phyloP scores from a whole-genome alignment of 768 basidiomycete genomes.

The Leccinum variicolor region DNA sequence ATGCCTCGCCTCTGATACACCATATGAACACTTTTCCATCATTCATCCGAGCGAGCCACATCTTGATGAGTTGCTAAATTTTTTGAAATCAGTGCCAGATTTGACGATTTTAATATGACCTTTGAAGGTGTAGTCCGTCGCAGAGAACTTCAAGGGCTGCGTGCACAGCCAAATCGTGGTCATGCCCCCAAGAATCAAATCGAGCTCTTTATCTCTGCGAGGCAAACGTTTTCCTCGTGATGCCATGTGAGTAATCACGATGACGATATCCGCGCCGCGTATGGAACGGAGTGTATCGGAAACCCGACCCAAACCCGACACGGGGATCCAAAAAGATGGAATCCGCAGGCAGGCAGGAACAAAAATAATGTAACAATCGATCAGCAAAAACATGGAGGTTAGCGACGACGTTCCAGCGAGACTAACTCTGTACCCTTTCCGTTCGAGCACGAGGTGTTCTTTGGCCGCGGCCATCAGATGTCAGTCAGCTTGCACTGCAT shows the following conservation, averaged over 20 bases:
- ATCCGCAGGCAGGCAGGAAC: slow-evolving; percentile 6
- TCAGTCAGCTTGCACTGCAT: slow-evolving; percentile 6
- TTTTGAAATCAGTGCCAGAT: slow-evolving; percentile 5
- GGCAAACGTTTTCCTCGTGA: slow-evolving; percentile 6
- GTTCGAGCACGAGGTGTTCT: slow-evolving; percentile 6
- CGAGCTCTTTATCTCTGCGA: not conserved
- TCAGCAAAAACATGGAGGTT: not conserved
- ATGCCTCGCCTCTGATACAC: not conserved
- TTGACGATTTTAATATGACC: slow-evolving; percentile 4
- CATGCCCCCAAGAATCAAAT: slow-evolving; percentile 12
- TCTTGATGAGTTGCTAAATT: slow-evolving; percentile 4
- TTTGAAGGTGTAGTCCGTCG: not conserved
- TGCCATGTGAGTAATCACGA: slow-evolving; percentile 11
- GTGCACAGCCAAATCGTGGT: slow-evolving; percentile 12
- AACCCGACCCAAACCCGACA: too few species aligned
- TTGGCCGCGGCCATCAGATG: slow-evolving; percentile 1
- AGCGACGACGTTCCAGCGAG: slow-evolving; percentile 10
- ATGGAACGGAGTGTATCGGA: slow-evolving; percentile 1
- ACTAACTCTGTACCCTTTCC: slow-evolving; percentile 5
- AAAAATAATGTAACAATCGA: not conserved
- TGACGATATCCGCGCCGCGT: slow-evolving; percentile 1
- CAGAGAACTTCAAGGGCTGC: not conserved
- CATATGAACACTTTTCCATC: not conserved
- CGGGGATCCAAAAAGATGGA: too few species aligned
- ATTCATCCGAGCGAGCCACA: not conserved